These are phyloP conservation scores for Sordariomycetes sp. DNA, from an alignment of 2,329 filamentous ascomycete species.

Conservation along the genomic window DNA sequence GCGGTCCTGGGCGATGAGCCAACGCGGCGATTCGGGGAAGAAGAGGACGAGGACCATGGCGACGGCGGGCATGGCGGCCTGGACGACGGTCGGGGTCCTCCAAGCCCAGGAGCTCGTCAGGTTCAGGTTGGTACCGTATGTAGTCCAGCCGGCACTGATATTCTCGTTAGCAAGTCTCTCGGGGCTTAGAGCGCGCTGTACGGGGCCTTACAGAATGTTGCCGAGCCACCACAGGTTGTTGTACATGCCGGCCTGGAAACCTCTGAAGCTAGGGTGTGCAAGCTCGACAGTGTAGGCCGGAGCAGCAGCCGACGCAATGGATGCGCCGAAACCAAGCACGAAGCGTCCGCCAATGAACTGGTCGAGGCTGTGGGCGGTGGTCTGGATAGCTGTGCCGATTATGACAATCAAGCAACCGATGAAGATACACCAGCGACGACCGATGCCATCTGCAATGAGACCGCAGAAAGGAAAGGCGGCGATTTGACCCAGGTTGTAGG, in stretches of 20 bases:
- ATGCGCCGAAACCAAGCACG: slow-evolving; percentile 46
- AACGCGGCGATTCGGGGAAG: slow-evolving; percentile 56
- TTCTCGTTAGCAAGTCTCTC: not conserved
- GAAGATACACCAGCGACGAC: slow-evolving; percentile 36
- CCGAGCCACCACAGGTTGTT: slow-evolving; percentile 7
- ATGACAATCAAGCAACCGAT: slow-evolving; percentile 43
- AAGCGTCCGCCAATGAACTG: slow-evolving; percentile 48
- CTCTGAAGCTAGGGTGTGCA: slow-evolving; percentile 52
- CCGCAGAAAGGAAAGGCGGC: slow-evolving; percentile 17
- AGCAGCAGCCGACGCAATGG: slow-evolving; percentile 49
- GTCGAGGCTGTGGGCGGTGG: slow-evolving; percentile 25
- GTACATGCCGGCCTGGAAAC: slow-evolving; percentile 21
- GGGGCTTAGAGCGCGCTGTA: no score
- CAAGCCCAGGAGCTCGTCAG: slow-evolving; percentile 35
- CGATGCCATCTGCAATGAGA: slow-evolving; percentile 30
- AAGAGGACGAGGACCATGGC: slow-evolving; percentile 47
- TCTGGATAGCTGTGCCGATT: slow-evolving; percentile 12
- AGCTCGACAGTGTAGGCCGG: slow-evolving; percentile 56
- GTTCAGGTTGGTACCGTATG: slow-evolving; percentile 26
- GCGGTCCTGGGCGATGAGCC: slow-evolving; percentile 46
- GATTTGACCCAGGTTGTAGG: slow-evolving; percentile 38
- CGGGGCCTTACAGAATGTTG: slow-evolving; percentile 9
- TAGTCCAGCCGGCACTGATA: slow-evolving; percentile 35
- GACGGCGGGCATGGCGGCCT: slow-evolving; percentile 45
- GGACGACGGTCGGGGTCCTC: slow-evolving; percentile 48